These are phyloP conservation scores for Onygenales sp. DNA, from an alignment of 2,329 filamentous ascomycete species.

Conservation along the genomic window DNA sequence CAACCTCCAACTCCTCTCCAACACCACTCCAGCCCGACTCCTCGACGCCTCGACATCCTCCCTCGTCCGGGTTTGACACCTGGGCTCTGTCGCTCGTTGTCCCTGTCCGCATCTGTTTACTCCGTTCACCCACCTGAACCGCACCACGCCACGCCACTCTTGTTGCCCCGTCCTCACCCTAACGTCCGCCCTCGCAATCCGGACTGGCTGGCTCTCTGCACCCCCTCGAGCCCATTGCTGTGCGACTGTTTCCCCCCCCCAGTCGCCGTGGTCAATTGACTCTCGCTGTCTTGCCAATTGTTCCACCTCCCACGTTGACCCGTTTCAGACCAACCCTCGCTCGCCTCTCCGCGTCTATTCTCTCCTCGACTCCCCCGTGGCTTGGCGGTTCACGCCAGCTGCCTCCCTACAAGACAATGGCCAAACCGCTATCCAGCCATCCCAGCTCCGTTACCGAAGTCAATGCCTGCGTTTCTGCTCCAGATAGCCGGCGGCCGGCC, in stretches of 20 bases:
- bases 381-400: slow-evolving; percentile 4
- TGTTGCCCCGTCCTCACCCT: neutral
- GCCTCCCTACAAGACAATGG: slow-evolving; percentile 17
- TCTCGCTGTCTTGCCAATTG: neutral
- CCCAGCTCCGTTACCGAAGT: slow-evolving; percentile 25
- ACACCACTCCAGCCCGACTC: too few relatives aligned
- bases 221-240: too few relatives aligned
- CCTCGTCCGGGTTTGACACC: neutral
- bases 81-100: neutral
- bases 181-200: too few relatives aligned
- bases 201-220: too few relatives aligned
- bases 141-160: neutral
- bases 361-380: neutral
- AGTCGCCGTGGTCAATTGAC: neutral
- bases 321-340: neutral
- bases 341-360: neutral
- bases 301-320: neutral
- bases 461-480: slow-evolving; percentile 32
- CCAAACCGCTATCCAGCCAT: slow-evolving; percentile 22
- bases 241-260: too few relatives aligned
- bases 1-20: too few relatives aligned
- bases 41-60: too few relatives aligned
- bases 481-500: slow-evolving; percentile 18
- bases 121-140: neutral
- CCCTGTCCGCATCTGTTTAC: neutral